A percentile compares a stretch with the other conserved stretches of the same genome.
These are phyloP conservation scores for Discostella stelligeroides DNA, from an alignment of 108 stramenopile species.

Conservation along the genomic window DNA sequence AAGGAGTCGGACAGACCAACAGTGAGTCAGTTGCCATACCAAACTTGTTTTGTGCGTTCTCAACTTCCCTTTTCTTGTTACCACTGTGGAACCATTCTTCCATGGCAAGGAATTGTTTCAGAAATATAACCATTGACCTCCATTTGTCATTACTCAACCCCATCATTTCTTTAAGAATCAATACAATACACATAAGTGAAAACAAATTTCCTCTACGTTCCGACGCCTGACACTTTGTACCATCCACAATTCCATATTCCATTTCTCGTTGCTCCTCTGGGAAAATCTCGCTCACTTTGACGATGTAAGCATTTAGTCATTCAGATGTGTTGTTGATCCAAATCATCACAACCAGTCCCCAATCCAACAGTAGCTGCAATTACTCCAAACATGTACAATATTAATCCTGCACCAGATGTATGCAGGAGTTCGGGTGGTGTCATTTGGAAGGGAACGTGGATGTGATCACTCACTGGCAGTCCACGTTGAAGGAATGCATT, in stretches of 20 bases:
- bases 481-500: not conserved
- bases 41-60: not conserved
- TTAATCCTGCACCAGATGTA: not conserved
- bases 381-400: not conserved
- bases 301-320: not conserved
- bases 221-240: not conserved
- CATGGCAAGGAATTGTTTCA: too few species aligned
- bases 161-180: too few species aligned
- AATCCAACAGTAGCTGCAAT: not conserved
- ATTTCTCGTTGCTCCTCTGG: not conserved
- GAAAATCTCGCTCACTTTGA: constrained; percentile 6
- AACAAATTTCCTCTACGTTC: constrained; percentile 7
- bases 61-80: not conserved
- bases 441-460: not conserved
- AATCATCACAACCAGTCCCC: not conserved
- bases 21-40: too few species aligned
- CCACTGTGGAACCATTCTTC: constrained; percentile 2
- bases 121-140: not conserved
- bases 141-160: not conserved
- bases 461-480: not conserved
- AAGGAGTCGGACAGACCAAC: too few species aligned
- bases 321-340: not conserved
- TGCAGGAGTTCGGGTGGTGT: not conserved
- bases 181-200: not conserved
- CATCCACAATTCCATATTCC: too few species aligned